These are phyloP conservation scores for Suillus discolor DNA, from an alignment of 768 basidiomycete species.

Conservation along the genomic window DNA sequence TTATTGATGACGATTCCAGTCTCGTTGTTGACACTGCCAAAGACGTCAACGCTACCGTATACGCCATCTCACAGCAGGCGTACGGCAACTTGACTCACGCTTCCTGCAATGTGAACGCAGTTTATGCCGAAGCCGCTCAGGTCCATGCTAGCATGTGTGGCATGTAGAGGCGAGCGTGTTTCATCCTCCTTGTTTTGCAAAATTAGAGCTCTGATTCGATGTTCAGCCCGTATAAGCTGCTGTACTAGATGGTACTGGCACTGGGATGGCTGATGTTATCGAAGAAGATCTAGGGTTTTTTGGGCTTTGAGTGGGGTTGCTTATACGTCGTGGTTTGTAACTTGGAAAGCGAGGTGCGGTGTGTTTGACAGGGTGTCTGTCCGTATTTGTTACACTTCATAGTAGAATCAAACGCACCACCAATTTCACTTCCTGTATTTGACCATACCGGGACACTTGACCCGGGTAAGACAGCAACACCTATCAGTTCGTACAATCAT, in stretches of 20 bases:
- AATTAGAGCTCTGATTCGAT: background rate
- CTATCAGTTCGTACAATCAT: background rate
- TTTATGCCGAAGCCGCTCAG: constrained; percentile 8
- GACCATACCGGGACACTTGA: background rate
- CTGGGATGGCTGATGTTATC: background rate
- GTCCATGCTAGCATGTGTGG: constrained; percentile 8
- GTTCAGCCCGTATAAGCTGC: background rate
- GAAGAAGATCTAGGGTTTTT: background rate
- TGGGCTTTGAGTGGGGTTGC: background rate
- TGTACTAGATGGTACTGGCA: background rate
- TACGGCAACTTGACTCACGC: background rate
- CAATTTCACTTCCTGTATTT: background rate
- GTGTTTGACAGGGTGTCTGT: background rate
- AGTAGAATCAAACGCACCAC: background rate
- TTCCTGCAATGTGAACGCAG: background rate
- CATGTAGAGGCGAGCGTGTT: background rate
- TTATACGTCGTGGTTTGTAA: background rate
- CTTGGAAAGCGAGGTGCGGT: background rate
- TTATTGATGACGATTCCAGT: constrained; percentile 21
- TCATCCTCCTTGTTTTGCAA: background rate
- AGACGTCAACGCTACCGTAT: background rate
- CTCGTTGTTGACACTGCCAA: constrained; percentile 10
- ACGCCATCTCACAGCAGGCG: background rate
- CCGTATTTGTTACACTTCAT: background rate
- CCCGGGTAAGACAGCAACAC: background rate